These are phyloP conservation scores for Phytopythium delawarense DNA, from an alignment of 352 stramenopile genomes.

Conservation along the genomic window DNA sequence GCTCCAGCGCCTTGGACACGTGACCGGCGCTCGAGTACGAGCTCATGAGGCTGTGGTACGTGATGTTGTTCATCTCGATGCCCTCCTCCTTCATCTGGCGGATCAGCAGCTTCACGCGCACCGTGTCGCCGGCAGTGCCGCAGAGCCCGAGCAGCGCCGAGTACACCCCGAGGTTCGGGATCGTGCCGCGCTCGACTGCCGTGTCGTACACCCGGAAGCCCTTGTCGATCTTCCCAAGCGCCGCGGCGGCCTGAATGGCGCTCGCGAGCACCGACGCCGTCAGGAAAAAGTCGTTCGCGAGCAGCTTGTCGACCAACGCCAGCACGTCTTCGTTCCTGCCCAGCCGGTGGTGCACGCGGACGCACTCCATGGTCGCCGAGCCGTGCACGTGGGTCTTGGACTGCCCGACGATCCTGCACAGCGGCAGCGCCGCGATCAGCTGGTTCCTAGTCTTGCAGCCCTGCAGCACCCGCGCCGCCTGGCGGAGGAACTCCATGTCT, in stretches of 20 bases:
- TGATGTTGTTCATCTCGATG: conserved; percentile 63
- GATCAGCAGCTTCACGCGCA: conserved; percentile 43
- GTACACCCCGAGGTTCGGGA: conserved; percentile 65
- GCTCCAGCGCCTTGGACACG: conserved; percentile 38
- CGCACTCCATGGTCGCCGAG: conserved; percentile 45
- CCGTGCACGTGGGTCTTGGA: conserved; percentile 25
- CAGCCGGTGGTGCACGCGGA: conserved; percentile 61
- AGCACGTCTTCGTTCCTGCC: conserved; percentile 48
- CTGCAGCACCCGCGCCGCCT: conserved; percentile 38
- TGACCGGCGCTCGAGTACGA: conserved; percentile 57
- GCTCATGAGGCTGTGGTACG: conserved; percentile 69
- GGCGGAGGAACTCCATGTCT: conserved; percentile 43
- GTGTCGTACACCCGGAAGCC: conserved; percentile 61
- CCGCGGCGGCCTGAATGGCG: conserved; percentile 54
- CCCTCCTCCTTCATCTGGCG: conserved; percentile 48
- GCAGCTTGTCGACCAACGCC: conserved; percentile 39
- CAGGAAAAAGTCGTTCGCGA: conserved; percentile 64
- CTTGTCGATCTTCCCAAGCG: conserved; percentile 39
- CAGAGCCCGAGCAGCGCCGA: conserved; percentile 53
- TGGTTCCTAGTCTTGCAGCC: conserved; percentile 48
- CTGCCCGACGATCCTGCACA: conserved; percentile 49
- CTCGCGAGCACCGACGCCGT: conserved; percentile 53
- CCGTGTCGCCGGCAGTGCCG: conserved; percentile 36
- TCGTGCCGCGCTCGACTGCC: conserved; percentile 48
- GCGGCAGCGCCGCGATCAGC: conserved; percentile 44